Conservation (phyloP, 441 rosid genomes). For the Populus tomentosa region DNA sequence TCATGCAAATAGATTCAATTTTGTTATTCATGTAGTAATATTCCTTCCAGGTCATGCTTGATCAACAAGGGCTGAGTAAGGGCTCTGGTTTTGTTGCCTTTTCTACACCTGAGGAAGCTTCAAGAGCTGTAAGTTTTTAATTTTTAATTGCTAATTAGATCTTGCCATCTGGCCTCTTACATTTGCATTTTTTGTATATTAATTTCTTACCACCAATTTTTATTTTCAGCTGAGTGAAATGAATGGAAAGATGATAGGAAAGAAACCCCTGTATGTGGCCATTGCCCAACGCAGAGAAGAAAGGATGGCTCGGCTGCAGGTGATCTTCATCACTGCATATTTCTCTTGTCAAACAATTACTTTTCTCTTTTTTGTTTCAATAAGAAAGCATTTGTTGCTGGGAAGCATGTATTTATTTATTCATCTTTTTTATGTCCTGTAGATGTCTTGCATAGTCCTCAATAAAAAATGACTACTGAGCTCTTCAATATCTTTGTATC, state of each 20-base stretch:
- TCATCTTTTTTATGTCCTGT: not conserved
- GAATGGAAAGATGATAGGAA: conserved; percentile 68
- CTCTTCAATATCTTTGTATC: not conserved
- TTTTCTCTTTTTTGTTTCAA: not conserved
- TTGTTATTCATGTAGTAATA: not conserved
- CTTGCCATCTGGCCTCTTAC: not conserved
- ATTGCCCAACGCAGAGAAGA: conserved; percentile 80
- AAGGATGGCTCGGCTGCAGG: conserved; percentile 63
- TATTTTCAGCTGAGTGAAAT: conserved; percentile 48
- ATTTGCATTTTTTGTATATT: not conserved
- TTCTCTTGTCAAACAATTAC: conserved; percentile 1
- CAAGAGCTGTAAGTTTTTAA: conserved; percentile 50
- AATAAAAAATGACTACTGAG: not conserved
- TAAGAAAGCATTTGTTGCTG: not conserved
- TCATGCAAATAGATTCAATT: not conserved
- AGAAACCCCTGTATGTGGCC: conserved; percentile 71
- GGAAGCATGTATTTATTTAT: too few species aligned
- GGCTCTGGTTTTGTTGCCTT: conserved; percentile 81
- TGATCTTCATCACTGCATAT: conserved; percentile 7
- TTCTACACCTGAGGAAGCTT: conserved; percentile 63
- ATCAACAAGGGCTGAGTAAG: conserved; percentile 53
- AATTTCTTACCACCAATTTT: not conserved
- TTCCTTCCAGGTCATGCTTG: conserved; percentile 48
- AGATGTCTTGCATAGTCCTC: not conserved
- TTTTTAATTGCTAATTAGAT: conserved; percentile 2